Evolutionary conservation across 1,139 yeast species (phyloP).

Genomic region (Debaryomyces robertsiae): DNA sequence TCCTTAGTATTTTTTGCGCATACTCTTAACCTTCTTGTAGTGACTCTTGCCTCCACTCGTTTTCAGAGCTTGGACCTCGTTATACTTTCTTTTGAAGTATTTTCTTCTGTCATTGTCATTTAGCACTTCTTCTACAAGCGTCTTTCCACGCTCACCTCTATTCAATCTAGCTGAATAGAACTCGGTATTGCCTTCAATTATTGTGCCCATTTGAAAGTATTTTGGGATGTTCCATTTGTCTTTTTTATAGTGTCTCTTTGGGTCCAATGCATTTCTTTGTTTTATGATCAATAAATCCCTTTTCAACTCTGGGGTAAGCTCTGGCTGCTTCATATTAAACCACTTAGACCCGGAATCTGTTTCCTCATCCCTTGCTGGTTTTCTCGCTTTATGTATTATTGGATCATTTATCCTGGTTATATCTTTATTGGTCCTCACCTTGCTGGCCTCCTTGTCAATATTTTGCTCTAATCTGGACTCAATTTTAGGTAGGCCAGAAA

Average conservation of each 20-base stretch:
- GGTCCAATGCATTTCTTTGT: slow-evolving; percentile 90
- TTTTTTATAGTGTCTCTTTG: slow-evolving; percentile 91
- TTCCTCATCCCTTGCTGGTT: slow-evolving; percentile 18
- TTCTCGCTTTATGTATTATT: slow-evolving; percentile 27
- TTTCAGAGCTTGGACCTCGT: slow-evolving; percentile 73
- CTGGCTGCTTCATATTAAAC: slow-evolving; percentile 84
- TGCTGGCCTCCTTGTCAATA: slow-evolving; percentile 17
- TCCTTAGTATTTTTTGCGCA: slow-evolving; percentile 53
- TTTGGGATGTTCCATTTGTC: slow-evolving; percentile 83
- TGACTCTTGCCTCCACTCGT: slow-evolving; percentile 75
- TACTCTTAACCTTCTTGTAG: slow-evolving; percentile 65
- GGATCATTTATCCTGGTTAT: slow-evolving; percentile 55
- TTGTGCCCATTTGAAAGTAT: slow-evolving; percentile 85
- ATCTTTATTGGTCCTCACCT: slow-evolving; percentile 19
- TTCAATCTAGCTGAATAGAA: slow-evolving; percentile 71
- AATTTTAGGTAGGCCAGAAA: slow-evolving; percentile 40
- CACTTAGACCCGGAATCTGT: slow-evolving; percentile 61
- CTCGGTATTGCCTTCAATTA: slow-evolving; percentile 80
- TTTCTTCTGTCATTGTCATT: slow-evolving; percentile 68
- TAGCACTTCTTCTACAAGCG: slow-evolving; percentile 81
- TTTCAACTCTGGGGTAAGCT: slow-evolving; percentile 70
- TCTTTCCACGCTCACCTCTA: slow-evolving; percentile 71
- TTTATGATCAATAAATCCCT: slow-evolving; percentile 78
- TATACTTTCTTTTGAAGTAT: slow-evolving; percentile 83
- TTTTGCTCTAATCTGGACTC: slow-evolving; percentile 31